These are phyloP conservation scores for Pyrrhoderma noxium DNA, from an alignment of 1,284 basidiomycete genomes.

Conservation along the genomic window DNA sequence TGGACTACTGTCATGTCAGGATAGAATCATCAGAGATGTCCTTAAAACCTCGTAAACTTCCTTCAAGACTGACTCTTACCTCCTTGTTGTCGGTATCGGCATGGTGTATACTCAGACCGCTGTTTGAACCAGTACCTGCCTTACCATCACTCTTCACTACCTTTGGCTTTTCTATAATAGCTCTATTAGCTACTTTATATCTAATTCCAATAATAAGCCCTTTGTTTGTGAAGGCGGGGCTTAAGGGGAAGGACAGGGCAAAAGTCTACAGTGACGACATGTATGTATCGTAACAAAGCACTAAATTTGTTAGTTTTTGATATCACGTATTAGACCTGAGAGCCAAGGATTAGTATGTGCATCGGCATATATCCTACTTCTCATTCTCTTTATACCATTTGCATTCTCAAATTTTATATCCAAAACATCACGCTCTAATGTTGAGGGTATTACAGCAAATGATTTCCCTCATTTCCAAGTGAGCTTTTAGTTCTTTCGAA, in stretches of 20 bases:
- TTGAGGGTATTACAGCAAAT: slow-evolving; percentile 55
- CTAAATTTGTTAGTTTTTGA: not conserved
- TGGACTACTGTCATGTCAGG: too few species aligned
- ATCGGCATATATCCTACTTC: slow-evolving; percentile 76
- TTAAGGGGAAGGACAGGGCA: slow-evolving; percentile 76
- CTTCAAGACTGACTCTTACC: slow-evolving; percentile 41
- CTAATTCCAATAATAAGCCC: slow-evolving; percentile 70
- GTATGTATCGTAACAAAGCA: slow-evolving; percentile 38
- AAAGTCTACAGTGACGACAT: slow-evolving; percentile 70
- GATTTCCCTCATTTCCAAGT: slow-evolving; percentile 89
- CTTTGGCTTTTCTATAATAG: slow-evolving; percentile 74
- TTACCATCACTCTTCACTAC: slow-evolving; percentile 67
- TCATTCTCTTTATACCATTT: slow-evolving; percentile 87
- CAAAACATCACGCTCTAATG: slow-evolving; percentile 35
- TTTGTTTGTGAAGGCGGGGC: slow-evolving; percentile 66
- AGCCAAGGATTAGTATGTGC: slow-evolving; percentile 89
- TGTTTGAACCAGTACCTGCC: slow-evolving; percentile 58
- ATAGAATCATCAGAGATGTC: not conserved
- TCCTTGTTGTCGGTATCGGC: slow-evolving; percentile 54
- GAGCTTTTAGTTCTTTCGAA: slow-evolving; percentile 9
- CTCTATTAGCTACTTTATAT: slow-evolving; percentile 65
- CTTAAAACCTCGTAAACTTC: slow-evolving; percentile 40
- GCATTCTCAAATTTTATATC: slow-evolving; percentile 73
- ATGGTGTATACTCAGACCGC: slow-evolving; percentile 64
- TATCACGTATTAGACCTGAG: slow-evolving; percentile 65